Base-by-base conservation (phyloP, 2,329 filamentous ascomycete genomes). In the Colletotrichum somersetense region DNA sequence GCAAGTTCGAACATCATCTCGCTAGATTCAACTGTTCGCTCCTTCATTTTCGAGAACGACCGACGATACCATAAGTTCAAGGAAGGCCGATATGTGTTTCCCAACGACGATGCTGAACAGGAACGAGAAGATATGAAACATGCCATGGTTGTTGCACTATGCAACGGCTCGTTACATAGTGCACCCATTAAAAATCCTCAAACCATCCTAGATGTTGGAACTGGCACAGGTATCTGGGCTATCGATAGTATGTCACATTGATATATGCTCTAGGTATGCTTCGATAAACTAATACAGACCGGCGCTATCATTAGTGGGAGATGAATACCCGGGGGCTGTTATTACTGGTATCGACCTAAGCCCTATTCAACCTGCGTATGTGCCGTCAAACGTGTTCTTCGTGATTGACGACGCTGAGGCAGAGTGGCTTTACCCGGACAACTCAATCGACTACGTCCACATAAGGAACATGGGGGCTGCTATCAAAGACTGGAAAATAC, bases 191-290 rank as follows among this genome's bases (percentile, higher is more conserved):
- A 66, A 3, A 66, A 40, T 16, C 66, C 71, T 3, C 61, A 62
- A 3, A 59, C 33, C 3, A 46, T 70, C 11, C 26, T 71, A 0
- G 66, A 73, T 2, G 14, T 73, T 1, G 62, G 71, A 7, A 73
- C 66, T 11, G 86, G 85, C 1, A 85, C 83, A 35, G 85, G 85
- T 33, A 83, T 88, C 53, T 91, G 89, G 89, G 88, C 88, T 1
- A 84, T 89, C 62, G 84, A 86, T 74, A 79, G 85, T 86, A 75
- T 35, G 81, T 79, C 26, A 0, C 26, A 26, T 26, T 10, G 18
- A 26, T n/a, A 26, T 26, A 26, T 26, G 26, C 26, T 26, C 3
- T 26, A 26, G 26, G 3, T 26, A 26, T 26, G 3, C 26, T 26
- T 26, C 26, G 26, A 26, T 26, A 26, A 26, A 26, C 26, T 26